Conservation (phyloP, 192 early-diverging fungal species). For the Allomyces macrogynus region DNA sequence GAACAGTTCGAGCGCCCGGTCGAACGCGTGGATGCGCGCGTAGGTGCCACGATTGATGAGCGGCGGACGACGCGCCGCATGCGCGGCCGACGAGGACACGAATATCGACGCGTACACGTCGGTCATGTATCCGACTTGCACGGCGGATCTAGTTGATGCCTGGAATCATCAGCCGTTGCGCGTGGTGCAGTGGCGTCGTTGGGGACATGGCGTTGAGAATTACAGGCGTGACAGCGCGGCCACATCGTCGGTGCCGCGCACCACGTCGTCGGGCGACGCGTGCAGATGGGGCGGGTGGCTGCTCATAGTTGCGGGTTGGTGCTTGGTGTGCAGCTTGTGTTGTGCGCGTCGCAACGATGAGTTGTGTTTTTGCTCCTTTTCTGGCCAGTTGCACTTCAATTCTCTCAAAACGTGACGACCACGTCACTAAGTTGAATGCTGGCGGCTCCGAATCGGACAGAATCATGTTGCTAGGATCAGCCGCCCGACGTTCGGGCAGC, state of each 20-base stretch:
- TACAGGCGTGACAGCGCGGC: constrained; percentile 67
- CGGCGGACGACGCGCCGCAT: constrained; percentile 53
- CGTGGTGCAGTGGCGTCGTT: neutral
- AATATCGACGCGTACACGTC: constrained; percentile 42
- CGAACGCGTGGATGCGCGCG: constrained; percentile 45
- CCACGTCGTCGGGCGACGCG: constrained; percentile 35
- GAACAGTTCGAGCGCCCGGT: constrained; percentile 44
- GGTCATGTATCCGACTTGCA: constrained; percentile 52
- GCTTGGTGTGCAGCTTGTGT: too few species aligned
- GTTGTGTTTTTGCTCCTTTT: too few species aligned
- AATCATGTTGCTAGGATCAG: too few species aligned
- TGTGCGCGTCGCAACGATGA: too few species aligned
- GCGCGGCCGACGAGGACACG: constrained; percentile 55
- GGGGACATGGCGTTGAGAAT: constrained; percentile 2
- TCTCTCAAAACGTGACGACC: too few species aligned
- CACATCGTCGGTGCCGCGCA: constrained; percentile 80
- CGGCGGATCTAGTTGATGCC: constrained; percentile 43
- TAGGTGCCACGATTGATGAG: constrained; percentile 87
- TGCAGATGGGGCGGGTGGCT: too few species aligned
- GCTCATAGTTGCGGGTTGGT: too few species aligned
- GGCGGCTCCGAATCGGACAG: too few species aligned
- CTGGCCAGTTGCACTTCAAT: too few species aligned
- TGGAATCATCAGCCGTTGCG: neutral
- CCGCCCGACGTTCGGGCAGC: too few species aligned
- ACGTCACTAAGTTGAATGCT: too few species aligned